These are phyloP conservation scores for Cyberlindnera saturnus DNA, from an alignment of 805 yeast species.

Conservation along the genomic window DNA sequence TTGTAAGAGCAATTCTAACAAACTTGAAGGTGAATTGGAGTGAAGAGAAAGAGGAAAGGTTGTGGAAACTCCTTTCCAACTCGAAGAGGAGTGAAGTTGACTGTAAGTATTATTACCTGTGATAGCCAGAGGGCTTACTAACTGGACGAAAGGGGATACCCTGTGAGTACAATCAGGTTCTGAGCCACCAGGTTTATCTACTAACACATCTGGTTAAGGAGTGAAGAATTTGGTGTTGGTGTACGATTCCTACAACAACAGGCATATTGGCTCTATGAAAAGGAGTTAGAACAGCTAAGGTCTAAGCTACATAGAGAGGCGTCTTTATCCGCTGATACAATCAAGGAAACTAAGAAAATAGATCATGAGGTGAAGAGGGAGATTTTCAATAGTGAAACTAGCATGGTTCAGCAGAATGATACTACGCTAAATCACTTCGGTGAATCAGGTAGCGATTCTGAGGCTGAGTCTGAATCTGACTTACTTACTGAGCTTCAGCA, in stretches of 20 bases:
- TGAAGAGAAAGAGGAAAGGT: constrained; percentile 17
- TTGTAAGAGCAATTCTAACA: not conserved
- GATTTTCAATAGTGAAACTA: not conserved
- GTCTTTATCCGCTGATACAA: constrained; percentile 10
- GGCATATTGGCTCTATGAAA: constrained; percentile 25
- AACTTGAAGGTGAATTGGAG: constrained; percentile 19
- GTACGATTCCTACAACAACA: constrained; percentile 23
- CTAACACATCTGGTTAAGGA: not conserved
- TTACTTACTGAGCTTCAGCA: not conserved
- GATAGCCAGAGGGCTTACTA: not conserved
- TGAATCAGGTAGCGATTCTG: not conserved
- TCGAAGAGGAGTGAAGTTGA: constrained; percentile 22
- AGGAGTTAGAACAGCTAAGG: constrained; percentile 21
- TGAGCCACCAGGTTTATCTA: not conserved
- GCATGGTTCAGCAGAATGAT: not conserved
- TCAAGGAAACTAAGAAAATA: not conserved
- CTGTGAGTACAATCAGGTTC: constrained; percentile 4
- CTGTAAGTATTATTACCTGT: constrained; percentile 10
- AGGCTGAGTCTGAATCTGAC: not conserved
- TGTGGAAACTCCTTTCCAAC: constrained; percentile 21
- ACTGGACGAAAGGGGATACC: constrained; percentile 4
- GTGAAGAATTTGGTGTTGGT: constrained; percentile 18
- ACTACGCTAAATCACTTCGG: not conserved
- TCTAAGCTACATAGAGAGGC: constrained; percentile 17
- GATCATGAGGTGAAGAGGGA: not conserved